A percentile compares a stretch with the other conserved stretches of the same genome.
Evolutionary conservation across 306 rosid species (phyloP).

Genomic region (Acacia acuminata): DNA sequence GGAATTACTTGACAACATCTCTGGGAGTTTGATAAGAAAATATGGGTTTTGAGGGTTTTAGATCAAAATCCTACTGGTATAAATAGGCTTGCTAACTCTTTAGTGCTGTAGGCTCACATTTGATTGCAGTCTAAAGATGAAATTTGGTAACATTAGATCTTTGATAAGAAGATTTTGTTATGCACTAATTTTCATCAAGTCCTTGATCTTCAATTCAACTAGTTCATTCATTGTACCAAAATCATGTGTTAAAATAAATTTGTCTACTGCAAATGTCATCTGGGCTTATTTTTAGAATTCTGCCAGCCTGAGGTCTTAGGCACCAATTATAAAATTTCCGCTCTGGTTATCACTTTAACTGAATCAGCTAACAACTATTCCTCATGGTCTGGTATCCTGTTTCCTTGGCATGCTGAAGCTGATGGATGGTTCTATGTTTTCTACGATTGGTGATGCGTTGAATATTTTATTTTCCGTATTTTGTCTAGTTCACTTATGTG

Average conservation of each 20-base stretch:
- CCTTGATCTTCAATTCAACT: not conserved
- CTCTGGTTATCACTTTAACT: not conserved
- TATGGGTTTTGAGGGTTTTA: not conserved
- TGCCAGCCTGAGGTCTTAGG: constrained; percentile 1
- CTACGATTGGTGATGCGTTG: not conserved
- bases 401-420: constrained; percentile 6
- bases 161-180: not conserved
- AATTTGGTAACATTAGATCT: not conserved
- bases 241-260: not conserved
- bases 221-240: not conserved
- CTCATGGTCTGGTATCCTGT: not conserved
- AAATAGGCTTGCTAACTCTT: not conserved
- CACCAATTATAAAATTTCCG: not conserved
- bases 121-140: not conserved
- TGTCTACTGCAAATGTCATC: not conserved
- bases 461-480: not conserved
- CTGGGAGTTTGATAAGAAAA: not conserved
- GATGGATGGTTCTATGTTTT: not conserved
- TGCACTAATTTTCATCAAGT: not conserved
- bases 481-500: not conserved
- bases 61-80: not conserved
- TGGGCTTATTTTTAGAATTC: not conserved
- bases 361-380: not conserved
- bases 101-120: not conserved
- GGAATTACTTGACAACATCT: not conserved